Percentiles rank a stretch among this genome's conserved stretches.
Evolutionary conservation across 2,329 filamentous ascomycete genomes (phyloP).

Genomic region (Aspergillus unguis): DNA sequence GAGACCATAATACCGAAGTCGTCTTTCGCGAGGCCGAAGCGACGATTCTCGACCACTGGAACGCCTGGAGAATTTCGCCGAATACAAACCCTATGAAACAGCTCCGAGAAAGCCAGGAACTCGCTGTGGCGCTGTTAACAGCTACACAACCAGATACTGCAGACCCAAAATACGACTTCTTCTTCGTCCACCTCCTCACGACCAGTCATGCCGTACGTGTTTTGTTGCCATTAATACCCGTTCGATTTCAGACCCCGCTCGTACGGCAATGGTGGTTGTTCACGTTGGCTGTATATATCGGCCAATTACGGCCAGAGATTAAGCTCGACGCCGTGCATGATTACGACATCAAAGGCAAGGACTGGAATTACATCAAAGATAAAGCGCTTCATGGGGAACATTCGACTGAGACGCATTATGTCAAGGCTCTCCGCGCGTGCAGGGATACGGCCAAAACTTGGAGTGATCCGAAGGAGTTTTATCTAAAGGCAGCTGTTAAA

Average conservation of each 20-base stretch:
- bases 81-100: conserved; percentile 62
- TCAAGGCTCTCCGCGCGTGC: conserved; percentile 71
- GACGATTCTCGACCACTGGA: conserved; percentile 82
- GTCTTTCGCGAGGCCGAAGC: conserved; percentile 68
- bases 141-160: conserved; percentile 36
- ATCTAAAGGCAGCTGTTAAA: conserved; percentile 50
- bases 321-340: conserved; percentile 61
- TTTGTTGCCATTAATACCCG: conserved; percentile 72
- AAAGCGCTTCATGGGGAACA: conserved; percentile 66
- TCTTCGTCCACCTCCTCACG: conserved; percentile 76
- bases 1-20: conserved; percentile 60
- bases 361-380: conserved; percentile 74
- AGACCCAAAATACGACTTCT: conserved; percentile 68
- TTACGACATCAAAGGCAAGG: conserved; percentile 59
- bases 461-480: conserved; percentile 45
- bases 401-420: conserved; percentile 73
- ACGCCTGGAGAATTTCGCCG: conserved; percentile 66
- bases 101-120: conserved; percentile 66
- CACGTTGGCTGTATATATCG: conserved; percentile 71
- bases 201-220: conserved; percentile 86
- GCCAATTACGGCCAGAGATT: conserved; percentile 69
- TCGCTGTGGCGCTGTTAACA: conserved; percentile 48
- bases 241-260: conserved; percentile 67
- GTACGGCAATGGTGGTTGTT: conserved; percentile 90
- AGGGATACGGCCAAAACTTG: conserved; percentile 37